Base-by-base conservation (phyloP, 1,284 basidiomycete genomes). In the Agaricales sp. region DNA sequence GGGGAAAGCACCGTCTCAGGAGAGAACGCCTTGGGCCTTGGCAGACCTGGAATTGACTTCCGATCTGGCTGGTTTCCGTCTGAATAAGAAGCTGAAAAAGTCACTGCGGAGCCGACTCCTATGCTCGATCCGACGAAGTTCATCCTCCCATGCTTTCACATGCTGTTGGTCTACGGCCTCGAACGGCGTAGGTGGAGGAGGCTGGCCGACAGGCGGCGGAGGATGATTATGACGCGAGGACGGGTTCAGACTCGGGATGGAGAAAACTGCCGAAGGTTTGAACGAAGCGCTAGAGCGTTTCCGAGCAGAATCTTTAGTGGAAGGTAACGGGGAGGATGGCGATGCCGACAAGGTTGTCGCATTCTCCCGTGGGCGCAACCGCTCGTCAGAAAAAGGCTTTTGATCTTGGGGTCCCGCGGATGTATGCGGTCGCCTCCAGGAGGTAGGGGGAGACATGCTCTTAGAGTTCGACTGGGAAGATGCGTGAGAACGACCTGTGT, bases 61-160 rank as follows among this genome's bases (percentile, higher is more conserved):
- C 19, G 39, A 6, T 41, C n/a, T 6, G 16, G 8, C 19, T 41
- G 39, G 8, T 41, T 41, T 41, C 8, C 39, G 39, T 20, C 39
- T n/a, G 39, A 41, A 41, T 8, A 41, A 16, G 8, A 16, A 41
- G 19, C 8, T 41, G 19, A 41, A 41, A 20, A 41, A 41, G 59
- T 77, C 73, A 50, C 78, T 85, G 51, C 73, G 77, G 56, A 74
- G 69, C 50, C 77, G 71, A 57, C 80, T 83, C 58, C 67, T 68
- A 55, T 68, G 65, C 65, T 87, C 85, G 56, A 88, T 86, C 53
- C 75, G 72, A 53, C 71, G 76, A 44, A 87, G 71, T 67, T 88
- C 84, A 59, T 78, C 76, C 63, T 88, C 86, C 86, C 86, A 88
- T 53, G 80, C 85, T 51, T 71, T 68, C 56, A 83, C 71, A 41